Conservation (phyloP, 108 stramenopile species). For the Nitzschia sp. region DNA sequence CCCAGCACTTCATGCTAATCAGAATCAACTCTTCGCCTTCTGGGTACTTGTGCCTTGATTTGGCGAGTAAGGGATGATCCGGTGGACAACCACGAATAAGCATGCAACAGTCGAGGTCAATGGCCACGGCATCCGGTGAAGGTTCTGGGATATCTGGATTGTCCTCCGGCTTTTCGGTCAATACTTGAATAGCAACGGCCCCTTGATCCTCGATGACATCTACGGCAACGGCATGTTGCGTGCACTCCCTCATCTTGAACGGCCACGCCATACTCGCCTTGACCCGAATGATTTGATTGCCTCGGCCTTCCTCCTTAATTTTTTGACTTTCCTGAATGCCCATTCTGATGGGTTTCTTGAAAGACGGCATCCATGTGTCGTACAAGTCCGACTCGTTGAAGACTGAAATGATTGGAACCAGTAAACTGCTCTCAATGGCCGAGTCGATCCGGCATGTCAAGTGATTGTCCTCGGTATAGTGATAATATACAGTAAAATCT, state of each 20-base stretch:
- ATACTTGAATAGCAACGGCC: conserved; percentile 47
- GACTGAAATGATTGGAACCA: conserved; percentile 69
- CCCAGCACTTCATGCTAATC: conserved; percentile 42
- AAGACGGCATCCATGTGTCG: conserved; percentile 69
- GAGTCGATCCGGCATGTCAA: conserved; percentile 68
- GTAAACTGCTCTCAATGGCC: conserved; percentile 52
- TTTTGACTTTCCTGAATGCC: conserved; percentile 52
- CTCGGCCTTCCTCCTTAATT: conserved; percentile 56
- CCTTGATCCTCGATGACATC: conserved; percentile 54
- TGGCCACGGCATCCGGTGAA: conserved; percentile 36
- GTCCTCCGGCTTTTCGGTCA: conserved; percentile 30
- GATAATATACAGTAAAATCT: conserved; percentile 68
- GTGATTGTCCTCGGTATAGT: conserved; percentile 43
- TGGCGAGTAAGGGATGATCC: conserved; percentile 53
- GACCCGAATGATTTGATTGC: conserved; percentile 59
- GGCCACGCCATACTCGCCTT: conserved; percentile 62
- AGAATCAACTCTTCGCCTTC: conserved; percentile 51
- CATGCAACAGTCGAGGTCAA: conserved; percentile 56
- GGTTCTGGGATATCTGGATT: conserved; percentile 37
- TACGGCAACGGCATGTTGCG: conserved; percentile 60
- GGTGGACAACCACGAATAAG: conserved; percentile 64
- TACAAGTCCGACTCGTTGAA: conserved; percentile 81
- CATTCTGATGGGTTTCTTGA: conserved; percentile 52
- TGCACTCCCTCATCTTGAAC: conserved; percentile 48
- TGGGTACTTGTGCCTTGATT: conserved; percentile 33